Conservation (phyloP, 2,329 filamentous ascomycete genomes). For the Aspergillus sp. region DNA sequence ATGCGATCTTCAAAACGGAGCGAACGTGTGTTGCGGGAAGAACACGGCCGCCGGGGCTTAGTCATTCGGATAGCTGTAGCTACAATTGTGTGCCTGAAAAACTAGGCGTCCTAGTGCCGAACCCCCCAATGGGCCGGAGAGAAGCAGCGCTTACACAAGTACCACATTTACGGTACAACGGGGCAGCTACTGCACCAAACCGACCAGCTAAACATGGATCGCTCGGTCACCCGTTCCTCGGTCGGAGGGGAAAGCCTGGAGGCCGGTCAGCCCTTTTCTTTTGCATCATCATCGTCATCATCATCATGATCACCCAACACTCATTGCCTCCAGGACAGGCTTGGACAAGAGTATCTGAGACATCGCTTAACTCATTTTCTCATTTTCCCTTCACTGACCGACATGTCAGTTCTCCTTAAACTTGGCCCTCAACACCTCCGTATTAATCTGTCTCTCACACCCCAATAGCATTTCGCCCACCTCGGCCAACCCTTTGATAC, state of each 20-base stretch:
- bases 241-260: conserved; percentile 9
- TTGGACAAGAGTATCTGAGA: background rate
- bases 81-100: no score
- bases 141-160: background rate
- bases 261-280: conserved; percentile 10
- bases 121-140: background rate
- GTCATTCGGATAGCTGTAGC: background rate
- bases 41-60: conserved; percentile 6
- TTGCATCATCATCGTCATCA: conserved; percentile 21
- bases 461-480: background rate
- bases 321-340: background rate
- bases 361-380: background rate
- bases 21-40: conserved; percentile 5
- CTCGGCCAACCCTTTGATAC: conserved; percentile 1
- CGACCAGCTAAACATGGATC: conserved; percentile 10
- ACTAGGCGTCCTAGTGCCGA: no score
- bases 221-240: conserved; percentile 14
- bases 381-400: background rate
- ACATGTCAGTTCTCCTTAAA: background rate
- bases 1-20: background rate
- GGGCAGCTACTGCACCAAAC: conserved; percentile 7
- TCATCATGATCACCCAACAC: background rate
- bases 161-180: conserved; percentile 1
- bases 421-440: background rate
- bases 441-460: conserved; percentile 17